A percentile compares a stretch with the other conserved stretches of the same genome.
Evolutionary conservation across 768 basidiomycete genomes (phyloP).

Genomic region (Mycena polygramma): DNA sequence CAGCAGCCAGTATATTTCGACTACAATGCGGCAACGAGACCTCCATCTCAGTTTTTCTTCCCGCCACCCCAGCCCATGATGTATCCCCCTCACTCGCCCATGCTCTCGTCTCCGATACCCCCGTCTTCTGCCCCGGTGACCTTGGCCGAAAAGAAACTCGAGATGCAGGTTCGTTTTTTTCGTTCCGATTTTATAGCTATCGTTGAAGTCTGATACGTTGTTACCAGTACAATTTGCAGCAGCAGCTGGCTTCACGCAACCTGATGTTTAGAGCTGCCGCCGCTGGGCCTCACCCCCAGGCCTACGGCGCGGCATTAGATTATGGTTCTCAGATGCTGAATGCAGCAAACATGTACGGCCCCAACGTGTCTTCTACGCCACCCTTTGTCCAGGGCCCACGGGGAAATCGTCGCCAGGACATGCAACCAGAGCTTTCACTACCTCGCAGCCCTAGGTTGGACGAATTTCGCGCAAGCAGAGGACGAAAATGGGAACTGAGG

Average conservation of each 20-base stretch:
- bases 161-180: slow-evolving; percentile 60
- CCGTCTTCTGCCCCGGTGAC: slow-evolving; percentile 54
- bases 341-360: slow-evolving; percentile 59
- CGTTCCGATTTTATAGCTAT: slow-evolving; percentile 17
- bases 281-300: slow-evolving; percentile 57
- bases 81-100: slow-evolving; percentile 70
- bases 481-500: slow-evolving; percentile 84
- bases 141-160: slow-evolving; percentile 68
- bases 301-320: slow-evolving; percentile 61
- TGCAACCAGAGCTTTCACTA: slow-evolving; percentile 46
- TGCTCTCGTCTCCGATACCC: slow-evolving; percentile 62
- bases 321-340: slow-evolving; percentile 63
- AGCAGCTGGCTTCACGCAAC: slow-evolving; percentile 58
- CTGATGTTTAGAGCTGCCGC: slow-evolving; percentile 60
- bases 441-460: slow-evolving; percentile 82
- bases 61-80: slow-evolving; percentile 69
- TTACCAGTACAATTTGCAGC: slow-evolving; percentile 59
- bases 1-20: slow-evolving; percentile 73
- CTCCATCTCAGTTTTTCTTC: slow-evolving; percentile 73
- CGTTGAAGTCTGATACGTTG: slow-evolving; percentile 29
- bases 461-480: slow-evolving; percentile 81
- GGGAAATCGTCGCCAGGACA: slow-evolving; percentile 60
- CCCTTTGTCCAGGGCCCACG: slow-evolving; percentile 56
- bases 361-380: slow-evolving; percentile 48
- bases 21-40: slow-evolving; percentile 62